Evolutionary conservation across 768 basidiomycete genomes (phyloP).

Genomic region (Mycena epipterygia): DNA sequence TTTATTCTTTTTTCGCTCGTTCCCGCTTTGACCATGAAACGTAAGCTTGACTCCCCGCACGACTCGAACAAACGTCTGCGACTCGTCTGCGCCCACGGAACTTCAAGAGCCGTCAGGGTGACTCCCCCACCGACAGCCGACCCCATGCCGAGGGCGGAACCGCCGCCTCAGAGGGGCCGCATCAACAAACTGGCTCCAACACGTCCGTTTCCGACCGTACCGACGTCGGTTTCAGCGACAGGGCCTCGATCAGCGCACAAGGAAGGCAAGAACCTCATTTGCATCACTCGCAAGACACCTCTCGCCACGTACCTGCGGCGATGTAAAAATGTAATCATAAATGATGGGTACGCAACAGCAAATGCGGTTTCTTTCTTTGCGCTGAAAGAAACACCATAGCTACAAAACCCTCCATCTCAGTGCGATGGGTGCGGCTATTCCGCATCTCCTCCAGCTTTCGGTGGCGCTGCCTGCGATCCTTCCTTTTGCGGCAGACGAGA

Average conservation of each 20-base stretch:
- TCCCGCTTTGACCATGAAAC: slow-evolving; percentile 49
- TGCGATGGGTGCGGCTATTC: slow-evolving; percentile 93
- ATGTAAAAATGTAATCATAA: slow-evolving; percentile 79
- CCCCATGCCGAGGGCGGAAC: slow-evolving; percentile 28
- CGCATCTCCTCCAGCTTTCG: slow-evolving; percentile 78
- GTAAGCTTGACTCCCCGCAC: slow-evolving; percentile 50
- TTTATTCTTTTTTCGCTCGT: slow-evolving; percentile 30
- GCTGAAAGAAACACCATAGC: slow-evolving; percentile 49
- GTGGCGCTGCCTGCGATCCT: slow-evolving; percentile 81
- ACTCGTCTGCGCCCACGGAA: slow-evolving; percentile 37
- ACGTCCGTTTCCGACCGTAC: slow-evolving; percentile 83
- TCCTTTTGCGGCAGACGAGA: slow-evolving; percentile 74
- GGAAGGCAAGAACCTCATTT: slow-evolving; percentile 87
- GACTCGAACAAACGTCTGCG: slow-evolving; percentile 50
- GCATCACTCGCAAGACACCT: slow-evolving; percentile 81
- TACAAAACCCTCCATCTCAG: slow-evolving; percentile 81
- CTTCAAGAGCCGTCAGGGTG: slow-evolving; percentile 30
- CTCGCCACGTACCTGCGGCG: slow-evolving; percentile 81
- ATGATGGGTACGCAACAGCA: slow-evolving; percentile 70
- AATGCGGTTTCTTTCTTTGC: background rate
- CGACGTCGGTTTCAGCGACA: slow-evolving; percentile 81
- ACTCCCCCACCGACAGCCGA: slow-evolving; percentile 22
- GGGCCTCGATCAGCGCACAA: slow-evolving; percentile 84
- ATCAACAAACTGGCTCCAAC: slow-evolving; percentile 80
- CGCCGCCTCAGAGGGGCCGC: slow-evolving; percentile 44